Evolutionary conservation across 371 early-diverging fungal species (phyloP), one percentile per base, ranked within the genome.

Genomic region (Lichtheimia ramosa): DNA sequence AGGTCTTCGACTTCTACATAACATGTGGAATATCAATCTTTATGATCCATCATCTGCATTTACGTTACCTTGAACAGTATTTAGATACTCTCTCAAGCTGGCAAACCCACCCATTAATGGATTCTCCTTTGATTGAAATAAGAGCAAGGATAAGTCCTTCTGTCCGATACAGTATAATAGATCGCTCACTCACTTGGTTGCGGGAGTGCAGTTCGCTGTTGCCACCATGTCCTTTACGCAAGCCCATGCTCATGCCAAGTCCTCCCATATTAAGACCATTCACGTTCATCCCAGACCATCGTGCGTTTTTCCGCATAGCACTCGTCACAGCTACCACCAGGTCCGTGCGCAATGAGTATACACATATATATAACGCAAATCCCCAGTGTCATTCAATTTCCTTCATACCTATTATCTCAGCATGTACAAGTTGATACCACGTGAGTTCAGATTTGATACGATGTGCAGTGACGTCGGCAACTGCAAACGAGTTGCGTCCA

Each of bases 291-390:
- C 88, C 88, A 48, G 88, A 83, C 93, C 93, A 94, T 21, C 92
- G 87, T 56, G 90, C 87, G 71, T 91, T 92, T 74, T 89, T 89
- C n/a, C 92, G 82, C 92, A 94, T 92, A 34, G 89, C 87, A 64
- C 83, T 86, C 16, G 88, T 89, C 43, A 94, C 92, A 61, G 82
- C 80, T 62, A 69, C 18, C 21, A 14, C 6, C 34, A 10, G 34
- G 34, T 34, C 34, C 34, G 34, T 34, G 34, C 34, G 34, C 34
- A 34, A 34, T 34, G 34, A 34, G 46, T n/a, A 21, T 18, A 46
- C 7, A 16, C 23, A 21, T 12, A 43, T 25, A 53, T 18, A 3
- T 12, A 42, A 20, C 5, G 18, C 14, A 46, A 10, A n/a, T 8
- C 5, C 21, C 21, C 7, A 16, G 7, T 16, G 13, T 58, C 3